Base-by-base conservation (phyloP, 1,284 basidiomycete genomes). In the Apiotrichum sp. region DNA sequence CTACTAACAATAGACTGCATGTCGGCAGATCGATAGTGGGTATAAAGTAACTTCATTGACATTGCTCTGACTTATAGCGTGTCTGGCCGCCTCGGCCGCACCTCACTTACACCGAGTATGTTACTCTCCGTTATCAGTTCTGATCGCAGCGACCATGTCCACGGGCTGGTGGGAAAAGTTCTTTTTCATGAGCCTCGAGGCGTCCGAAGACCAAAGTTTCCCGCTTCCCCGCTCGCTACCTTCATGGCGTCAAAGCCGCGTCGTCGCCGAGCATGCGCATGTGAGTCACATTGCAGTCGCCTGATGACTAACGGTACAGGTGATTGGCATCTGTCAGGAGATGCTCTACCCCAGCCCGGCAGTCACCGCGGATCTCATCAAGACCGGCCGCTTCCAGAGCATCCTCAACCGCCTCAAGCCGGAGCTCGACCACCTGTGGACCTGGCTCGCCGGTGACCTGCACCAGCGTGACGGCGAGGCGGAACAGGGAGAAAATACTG, bases 341-440 rank as follows among this genome's bases (percentile, higher is more conserved):
- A 43, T 52, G 34, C 50, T 52, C 22, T 63, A 63, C 36, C 50
- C 53, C 13, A 52, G 48, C 10, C 53, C 58, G 0, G 47, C 52
- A 6, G 44, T 60, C 35, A 63, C 61, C 4, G 50, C 50, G 8
- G 61, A 60, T 9, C 56, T 60, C 36, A 60, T 63, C 35, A 53
- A 54, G n/a, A 60, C 61, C 4, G 58, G 58, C 8, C 58, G 58
- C 14, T 63, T 58, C 31, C 56, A 59, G 48, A 57, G 36, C 16
- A 63, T 59, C 10, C 53, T 63, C 10, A 54, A 57, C 14, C 49
- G 61, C 3, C 50, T 63, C 29, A 63, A 63, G 51, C 58, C 58
- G 3, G 61, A 63, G 29, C 54, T 63, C 39, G 56, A 60, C 29
- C 42, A 46, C 39, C 48, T 54, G 8, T 63, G 61, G 61, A 13